Base-by-base conservation (phyloP, 2,329 filamentous ascomycete genomes). In the Beauveria pseudobassiana region DNA sequence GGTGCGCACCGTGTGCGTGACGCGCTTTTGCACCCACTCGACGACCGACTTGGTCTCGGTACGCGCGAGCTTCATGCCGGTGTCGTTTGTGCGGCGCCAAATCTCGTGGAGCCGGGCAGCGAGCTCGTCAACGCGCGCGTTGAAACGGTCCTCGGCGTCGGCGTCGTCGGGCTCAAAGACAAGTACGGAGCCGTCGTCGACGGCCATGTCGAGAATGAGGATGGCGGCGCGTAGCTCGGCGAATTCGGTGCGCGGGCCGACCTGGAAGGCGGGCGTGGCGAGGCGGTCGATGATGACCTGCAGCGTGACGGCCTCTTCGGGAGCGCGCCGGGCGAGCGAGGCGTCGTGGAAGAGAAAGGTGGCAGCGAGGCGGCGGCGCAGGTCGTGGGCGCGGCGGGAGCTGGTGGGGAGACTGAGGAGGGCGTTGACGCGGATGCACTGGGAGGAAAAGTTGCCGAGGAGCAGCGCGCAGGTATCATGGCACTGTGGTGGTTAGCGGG, bases 41-140 rank as follows among this genome's bases (percentile, higher is more conserved):
- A 96, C 79, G 12, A 82, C 80, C 59, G 86, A 86, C 74, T 96
- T 96, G 14, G 89, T 86, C 69, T 96, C 86, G 34, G 90, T 88
- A 34, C 89, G 83, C 18, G 83, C 82, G 62, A 95, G 79, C 24
- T 85, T 85, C 50, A 90, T 88, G 46, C 90, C 90, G 1, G 87
- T 82, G 68, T 92, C 90, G 63, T 87, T 82, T 68, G 96, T 96
- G 45, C 81, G 81, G 62, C 78, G 77, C 73, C 79, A 80, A 38
- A 86, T 75, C 18, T 75, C 71, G 64, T 87, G 84, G 57, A 96
- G 77, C 40, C 77, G 78, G 20, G 75, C 74, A 1, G 84, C 80
- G 5, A 96, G 78, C 24, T 75, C 77, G 72, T 96, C 92, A 40
- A 96, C 78, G 12, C 86, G 79, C 6, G 76, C 73, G 69, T 97